Conservation (phyloP, 23 red algal species). For the Gracilaria domingensis region DNA sequence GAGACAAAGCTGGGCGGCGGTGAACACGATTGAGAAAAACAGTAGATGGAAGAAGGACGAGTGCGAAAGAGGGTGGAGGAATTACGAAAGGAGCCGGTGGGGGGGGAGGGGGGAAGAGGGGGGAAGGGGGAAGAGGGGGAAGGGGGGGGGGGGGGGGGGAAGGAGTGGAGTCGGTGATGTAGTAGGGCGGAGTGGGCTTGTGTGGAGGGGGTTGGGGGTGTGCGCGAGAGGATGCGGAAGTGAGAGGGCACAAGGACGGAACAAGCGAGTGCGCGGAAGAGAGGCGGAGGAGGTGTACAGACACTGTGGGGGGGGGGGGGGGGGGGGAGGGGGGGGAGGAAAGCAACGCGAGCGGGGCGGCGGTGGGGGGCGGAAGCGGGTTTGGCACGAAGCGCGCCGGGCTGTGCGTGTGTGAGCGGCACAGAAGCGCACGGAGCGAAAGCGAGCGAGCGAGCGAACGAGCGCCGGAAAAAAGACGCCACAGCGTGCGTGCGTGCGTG, state of each 20-base stretch:
- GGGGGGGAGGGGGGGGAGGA: not conserved
- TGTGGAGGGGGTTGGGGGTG: not conserved
- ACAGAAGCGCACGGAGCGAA: not conserved
- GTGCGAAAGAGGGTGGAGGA: not conserved
- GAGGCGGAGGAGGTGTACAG: not conserved
- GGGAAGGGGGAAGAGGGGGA: not conserved
- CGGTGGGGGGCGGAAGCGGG: not conserved
- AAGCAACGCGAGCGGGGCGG: not conserved
- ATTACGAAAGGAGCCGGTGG: not conserved
- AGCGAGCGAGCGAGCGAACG: constrained; percentile 4
- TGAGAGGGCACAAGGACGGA: no score
- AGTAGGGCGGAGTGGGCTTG: not conserved
- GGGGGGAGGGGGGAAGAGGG: not conserved
- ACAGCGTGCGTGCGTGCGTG: no score
- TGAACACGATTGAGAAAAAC: no score
- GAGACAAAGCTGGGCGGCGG: no score
- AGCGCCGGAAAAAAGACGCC: not conserved
- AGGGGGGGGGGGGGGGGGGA: constrained; percentile 11
- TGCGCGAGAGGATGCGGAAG: not conserved
- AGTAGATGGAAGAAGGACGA: no score
- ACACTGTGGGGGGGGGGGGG: not conserved
- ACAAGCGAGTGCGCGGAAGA: not conserved
- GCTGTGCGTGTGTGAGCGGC: no score
- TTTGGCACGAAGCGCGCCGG: not conserved
- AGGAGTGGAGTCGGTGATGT: not conserved